phyloP scores from a whole-genome alignment of 2,329 filamentous ascomycete genomes.

The Fusarium redolens region DNA sequence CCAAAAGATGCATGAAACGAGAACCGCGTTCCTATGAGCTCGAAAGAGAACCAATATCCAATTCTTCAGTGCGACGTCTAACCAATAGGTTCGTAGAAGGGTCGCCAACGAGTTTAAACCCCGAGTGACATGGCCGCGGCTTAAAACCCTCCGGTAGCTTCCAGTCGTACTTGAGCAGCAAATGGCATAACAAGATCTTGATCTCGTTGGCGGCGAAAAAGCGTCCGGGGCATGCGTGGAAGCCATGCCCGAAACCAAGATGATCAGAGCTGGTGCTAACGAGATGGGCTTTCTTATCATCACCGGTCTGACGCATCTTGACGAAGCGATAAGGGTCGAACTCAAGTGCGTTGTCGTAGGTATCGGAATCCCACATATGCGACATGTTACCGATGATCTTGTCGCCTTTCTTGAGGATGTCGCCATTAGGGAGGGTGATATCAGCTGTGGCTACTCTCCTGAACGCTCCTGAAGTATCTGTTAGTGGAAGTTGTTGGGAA shows the following conservation, averaged over 20 bases:
- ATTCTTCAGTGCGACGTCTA: background rate
- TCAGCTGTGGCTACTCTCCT: background rate
- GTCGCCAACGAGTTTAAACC: background rate
- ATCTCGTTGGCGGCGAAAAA: conserved; percentile 66
- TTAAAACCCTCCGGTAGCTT: background rate
- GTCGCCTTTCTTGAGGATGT: background rate
- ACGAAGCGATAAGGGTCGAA: conserved; percentile 62
- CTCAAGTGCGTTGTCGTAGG: conserved; percentile 13
- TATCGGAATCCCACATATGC: background rate
- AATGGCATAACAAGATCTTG: conserved; percentile 62
- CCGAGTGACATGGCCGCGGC: rapidly evolving
- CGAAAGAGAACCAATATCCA: background rate
- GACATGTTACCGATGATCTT: background rate
- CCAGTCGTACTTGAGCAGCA: conserved; percentile 62
- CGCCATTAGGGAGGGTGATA: background rate
- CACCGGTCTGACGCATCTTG: conserved; percentile 51
- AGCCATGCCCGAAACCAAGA: conserved; percentile 65
- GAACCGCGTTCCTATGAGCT: rapidly evolving
- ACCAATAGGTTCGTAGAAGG: background rate
- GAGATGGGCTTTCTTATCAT: conserved; percentile 50
- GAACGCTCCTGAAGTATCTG: rapidly evolving
- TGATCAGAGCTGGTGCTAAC: conserved; percentile 62
- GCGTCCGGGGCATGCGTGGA: conserved; percentile 64
- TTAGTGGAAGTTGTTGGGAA: background rate
- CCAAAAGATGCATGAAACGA: no score